Conservation (phyloP, 768 basidiomycete genomes). For the Pleurotus giganteus region DNA sequence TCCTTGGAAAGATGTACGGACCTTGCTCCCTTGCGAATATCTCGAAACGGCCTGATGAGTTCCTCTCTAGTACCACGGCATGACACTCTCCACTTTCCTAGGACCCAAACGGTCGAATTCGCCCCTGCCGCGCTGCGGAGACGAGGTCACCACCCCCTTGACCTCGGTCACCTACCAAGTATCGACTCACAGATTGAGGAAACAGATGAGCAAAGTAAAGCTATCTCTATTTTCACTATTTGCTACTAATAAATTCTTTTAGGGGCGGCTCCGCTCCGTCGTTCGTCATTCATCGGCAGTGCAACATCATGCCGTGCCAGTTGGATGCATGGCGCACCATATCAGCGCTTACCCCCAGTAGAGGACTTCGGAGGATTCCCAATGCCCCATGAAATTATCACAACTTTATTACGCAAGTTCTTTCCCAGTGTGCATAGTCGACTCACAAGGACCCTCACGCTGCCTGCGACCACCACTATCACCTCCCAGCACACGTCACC, state of each 20-base stretch:
- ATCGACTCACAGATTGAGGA: too few species aligned
- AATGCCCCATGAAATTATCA: conserved; percentile 58
- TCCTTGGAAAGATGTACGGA: background rate
- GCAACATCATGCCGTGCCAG: too few species aligned
- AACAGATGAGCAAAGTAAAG: too few species aligned
- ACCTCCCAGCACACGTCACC: conserved; percentile 37
- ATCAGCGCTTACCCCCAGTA: background rate
- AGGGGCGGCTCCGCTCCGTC: too few species aligned
- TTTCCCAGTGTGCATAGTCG: conserved; percentile 62
- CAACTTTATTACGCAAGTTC: conserved; percentile 43
- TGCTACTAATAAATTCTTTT: too few species aligned
- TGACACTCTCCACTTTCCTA: conserved; percentile 9
- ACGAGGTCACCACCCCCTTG: background rate
- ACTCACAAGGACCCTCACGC: conserved; percentile 68
- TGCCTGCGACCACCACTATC: conserved; percentile 67
- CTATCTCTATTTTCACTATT: too few species aligned
- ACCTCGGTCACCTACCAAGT: too few species aligned
- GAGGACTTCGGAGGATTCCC: conserved; percentile 72
- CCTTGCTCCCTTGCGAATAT: background rate
- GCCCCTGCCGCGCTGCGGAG: conserved; percentile 24
- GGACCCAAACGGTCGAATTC: conserved; percentile 52
- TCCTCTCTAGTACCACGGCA: background rate
- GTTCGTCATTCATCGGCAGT: too few species aligned
- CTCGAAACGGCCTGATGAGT: background rate
- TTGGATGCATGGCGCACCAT: too few species aligned